Percentiles rank a stretch among this genome's conserved stretches.
These are phyloP conservation scores for Penicillium sp. DNA, from an alignment of 2,329 filamentous ascomycete species.

Conservation along the genomic window DNA sequence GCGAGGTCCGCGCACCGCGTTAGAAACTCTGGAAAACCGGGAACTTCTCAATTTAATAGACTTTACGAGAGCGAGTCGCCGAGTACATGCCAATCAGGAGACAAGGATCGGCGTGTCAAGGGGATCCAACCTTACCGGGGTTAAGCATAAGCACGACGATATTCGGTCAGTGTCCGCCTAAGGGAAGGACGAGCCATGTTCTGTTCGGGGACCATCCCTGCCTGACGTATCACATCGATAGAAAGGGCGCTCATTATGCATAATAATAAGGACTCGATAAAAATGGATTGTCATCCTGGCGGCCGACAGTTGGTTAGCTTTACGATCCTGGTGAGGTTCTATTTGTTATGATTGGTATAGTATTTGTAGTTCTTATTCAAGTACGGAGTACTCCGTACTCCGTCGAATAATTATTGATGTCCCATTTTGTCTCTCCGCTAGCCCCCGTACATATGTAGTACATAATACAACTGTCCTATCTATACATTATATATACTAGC, in stretches of 20 bases:
- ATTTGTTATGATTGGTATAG: constrained; percentile 6
- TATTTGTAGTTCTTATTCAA: not conserved
- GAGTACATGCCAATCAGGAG: constrained; percentile 27
- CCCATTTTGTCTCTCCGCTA: not conserved
- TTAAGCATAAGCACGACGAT: constrained; percentile 44
- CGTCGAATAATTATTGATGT: not conserved
- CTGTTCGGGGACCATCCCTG: constrained; percentile 26
- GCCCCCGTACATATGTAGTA: not conserved
- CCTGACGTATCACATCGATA: constrained; percentile 30
- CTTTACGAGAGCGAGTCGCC: constrained; percentile 22
- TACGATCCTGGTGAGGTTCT: not conserved
- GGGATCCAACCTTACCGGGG: constrained; percentile 46
- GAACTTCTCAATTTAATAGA: constrained; percentile 26
- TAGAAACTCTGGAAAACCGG: constrained; percentile 14
- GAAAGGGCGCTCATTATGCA: not conserved
- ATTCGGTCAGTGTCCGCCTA: constrained; percentile 35
- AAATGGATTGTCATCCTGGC: constrained; percentile 11
- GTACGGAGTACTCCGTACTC: not conserved
- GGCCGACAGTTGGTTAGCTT: not conserved
- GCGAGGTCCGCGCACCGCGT: constrained; percentile 14
- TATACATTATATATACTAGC: not conserved
- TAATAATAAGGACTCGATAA: constrained; percentile 6
- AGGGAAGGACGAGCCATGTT: constrained; percentile 33
- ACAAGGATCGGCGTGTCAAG: constrained; percentile 34
- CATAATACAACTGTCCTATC: not conserved